Conservation (phyloP, 768 basidiomycete species). For the Clitopilus hobsonii region DNA sequence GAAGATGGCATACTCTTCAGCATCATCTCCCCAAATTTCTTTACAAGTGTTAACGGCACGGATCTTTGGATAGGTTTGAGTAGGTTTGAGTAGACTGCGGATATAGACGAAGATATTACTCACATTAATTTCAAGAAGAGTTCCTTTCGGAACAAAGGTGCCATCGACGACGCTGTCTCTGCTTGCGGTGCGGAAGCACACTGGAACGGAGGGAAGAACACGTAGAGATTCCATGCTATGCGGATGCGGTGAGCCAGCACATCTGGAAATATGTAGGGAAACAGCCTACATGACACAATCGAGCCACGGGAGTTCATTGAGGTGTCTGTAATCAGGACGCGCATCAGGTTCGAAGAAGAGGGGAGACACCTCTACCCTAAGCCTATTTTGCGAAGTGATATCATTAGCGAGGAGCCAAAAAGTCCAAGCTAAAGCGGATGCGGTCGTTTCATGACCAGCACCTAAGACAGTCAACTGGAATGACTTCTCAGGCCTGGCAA, state of each 20-base stretch:
- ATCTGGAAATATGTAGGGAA: too few species aligned
- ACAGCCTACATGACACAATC: constrained; percentile 33
- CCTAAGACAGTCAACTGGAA: constrained; percentile 40
- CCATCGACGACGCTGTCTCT: too few species aligned
- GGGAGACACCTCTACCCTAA: constrained; percentile 48
- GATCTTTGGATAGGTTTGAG: constrained; percentile 25
- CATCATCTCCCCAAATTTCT: constrained; percentile 46
- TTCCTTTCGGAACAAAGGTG: too few species aligned
- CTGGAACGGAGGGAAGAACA: too few species aligned
- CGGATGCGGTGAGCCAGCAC: too few species aligned
- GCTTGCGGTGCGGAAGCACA: too few species aligned
- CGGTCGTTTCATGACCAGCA: constrained; percentile 43
- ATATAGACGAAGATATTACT: too few species aligned
- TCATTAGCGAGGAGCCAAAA: constrained; percentile 52
- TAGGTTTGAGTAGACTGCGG: too few species aligned
- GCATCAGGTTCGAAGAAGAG: constrained; percentile 25
- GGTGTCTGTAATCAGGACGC: constrained; percentile 32
- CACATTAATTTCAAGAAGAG: too few species aligned
- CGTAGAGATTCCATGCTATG: too few species aligned
- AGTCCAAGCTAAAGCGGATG: constrained; percentile 46
- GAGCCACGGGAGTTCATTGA: constrained; percentile 35
- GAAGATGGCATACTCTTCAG: constrained; percentile 32
- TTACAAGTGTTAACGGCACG: constrained; percentile 46
- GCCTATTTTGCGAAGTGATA: constrained; percentile 39
- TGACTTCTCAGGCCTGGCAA: constrained; percentile 15